These are phyloP conservation scores for Pythium aquatile DNA, from an alignment of 352 stramenopile genomes.

Conservation along the genomic window DNA sequence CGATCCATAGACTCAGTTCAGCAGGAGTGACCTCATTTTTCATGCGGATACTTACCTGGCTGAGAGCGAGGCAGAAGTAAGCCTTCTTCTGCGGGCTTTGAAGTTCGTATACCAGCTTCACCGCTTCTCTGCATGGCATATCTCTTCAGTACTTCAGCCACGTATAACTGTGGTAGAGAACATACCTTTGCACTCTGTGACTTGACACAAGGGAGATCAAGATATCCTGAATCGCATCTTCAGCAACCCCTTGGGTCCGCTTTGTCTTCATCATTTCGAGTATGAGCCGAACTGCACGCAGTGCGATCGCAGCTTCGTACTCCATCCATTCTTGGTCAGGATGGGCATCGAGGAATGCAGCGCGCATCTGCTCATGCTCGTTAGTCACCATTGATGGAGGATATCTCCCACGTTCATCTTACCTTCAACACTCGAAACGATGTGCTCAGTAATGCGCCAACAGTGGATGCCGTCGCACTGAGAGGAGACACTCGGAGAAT, in stretches of 20 bases:
- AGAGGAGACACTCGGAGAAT: not conserved
- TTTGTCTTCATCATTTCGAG: slow-evolving; percentile 2
- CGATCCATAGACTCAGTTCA: not conserved
- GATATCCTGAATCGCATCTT: not conserved
- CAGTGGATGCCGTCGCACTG: not conserved
- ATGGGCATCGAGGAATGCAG: not conserved
- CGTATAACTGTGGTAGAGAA: not conserved
- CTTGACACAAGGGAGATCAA: not conserved
- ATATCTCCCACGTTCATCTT: not conserved
- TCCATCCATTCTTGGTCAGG: not conserved
- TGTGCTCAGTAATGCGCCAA: not conserved
- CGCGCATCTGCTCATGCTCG: not conserved
- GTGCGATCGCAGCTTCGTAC: slow-evolving; percentile 10
- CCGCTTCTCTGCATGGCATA: slow-evolving; percentile 4
- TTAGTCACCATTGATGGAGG: too few species aligned
- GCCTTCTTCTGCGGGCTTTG: slow-evolving; percentile 18
- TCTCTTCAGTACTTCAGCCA: not conserved
- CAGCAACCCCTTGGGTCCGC: not conserved
- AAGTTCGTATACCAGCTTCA: slow-evolving; percentile 22
- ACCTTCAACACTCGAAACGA: not conserved
- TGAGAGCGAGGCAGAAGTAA: slow-evolving; percentile 21
- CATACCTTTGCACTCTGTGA: slow-evolving; percentile 13
- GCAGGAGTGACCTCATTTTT: not conserved
- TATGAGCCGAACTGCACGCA: slow-evolving; percentile 11
- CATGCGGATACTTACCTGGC: slow-evolving; percentile 10